These are phyloP conservation scores for Neoboletus magnificus DNA, from an alignment of 768 basidiomycete genomes.

Conservation along the genomic window DNA sequence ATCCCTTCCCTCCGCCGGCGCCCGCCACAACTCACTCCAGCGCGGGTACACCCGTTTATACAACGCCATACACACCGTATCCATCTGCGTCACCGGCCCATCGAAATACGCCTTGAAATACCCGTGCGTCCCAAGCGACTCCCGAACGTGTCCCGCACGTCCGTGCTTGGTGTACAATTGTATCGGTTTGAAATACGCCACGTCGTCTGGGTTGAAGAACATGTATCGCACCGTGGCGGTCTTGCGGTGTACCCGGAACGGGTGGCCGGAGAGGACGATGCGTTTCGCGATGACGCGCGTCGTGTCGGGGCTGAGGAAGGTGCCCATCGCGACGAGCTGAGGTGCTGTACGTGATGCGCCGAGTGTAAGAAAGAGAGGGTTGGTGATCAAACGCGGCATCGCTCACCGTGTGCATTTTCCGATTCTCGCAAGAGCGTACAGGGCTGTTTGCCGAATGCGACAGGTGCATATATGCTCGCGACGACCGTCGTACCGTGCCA, in stretches of 20 bases:
- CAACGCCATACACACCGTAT: conserved; percentile 91
- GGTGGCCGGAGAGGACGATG: conserved; percentile 93
- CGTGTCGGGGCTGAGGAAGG: conserved; percentile 85
- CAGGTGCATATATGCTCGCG: conserved; percentile 86
- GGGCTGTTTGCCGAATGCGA: conserved; percentile 76
- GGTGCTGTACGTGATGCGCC: conserved; percentile 45
- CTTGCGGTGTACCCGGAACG: conserved; percentile 95
- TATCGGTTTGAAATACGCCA: conserved; percentile 90
- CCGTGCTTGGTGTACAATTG: conserved; percentile 92
- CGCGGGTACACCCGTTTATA: conserved; percentile 95
- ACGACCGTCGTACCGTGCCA: conserved; percentile 78
- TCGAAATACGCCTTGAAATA: conserved; percentile 98
- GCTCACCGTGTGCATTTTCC: conserved; percentile 59
- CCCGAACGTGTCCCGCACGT: conserved; percentile 82
- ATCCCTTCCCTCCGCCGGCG: background rate
- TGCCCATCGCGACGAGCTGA: conserved; percentile 85
- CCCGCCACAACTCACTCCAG: conserved; percentile 63
- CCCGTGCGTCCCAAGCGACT: conserved; percentile 94
- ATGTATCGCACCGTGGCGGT: conserved; percentile 97
- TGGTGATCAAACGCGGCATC: background rate
- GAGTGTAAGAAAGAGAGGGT: background rate
- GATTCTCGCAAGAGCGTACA: conserved; percentile 76
- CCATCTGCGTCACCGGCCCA: conserved; percentile 92
- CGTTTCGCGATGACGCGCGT: conserved; percentile 91
- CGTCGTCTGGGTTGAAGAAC: conserved; percentile 96